Evolutionary conservation across 805 yeast genomes (phyloP).

Genomic region (Pichia californica): DNA sequence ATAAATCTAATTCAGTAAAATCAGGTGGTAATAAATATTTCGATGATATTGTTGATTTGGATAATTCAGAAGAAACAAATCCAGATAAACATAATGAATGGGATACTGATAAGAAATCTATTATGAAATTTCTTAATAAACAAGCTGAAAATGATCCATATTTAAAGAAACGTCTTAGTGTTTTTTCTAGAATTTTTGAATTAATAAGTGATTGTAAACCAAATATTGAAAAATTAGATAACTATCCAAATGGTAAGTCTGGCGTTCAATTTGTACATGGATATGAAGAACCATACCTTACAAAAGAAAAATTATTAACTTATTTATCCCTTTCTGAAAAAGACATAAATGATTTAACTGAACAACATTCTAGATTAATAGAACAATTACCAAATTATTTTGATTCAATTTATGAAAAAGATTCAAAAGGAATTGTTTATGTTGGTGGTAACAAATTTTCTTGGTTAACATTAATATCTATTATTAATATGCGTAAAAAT

Average conservation of each 20-base stretch:
- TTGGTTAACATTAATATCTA: constrained; percentile 59
- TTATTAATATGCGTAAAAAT: constrained; percentile 52
- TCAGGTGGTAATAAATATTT: no score
- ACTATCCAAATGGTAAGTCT: background rate
- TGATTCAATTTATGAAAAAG: constrained; percentile 39
- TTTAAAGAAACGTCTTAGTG: background rate
- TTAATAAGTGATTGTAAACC: constrained; percentile 36
- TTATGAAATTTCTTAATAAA: background rate
- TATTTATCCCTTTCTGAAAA: constrained; percentile 40
- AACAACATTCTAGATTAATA: no score
- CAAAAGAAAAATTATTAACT: constrained; percentile 30
- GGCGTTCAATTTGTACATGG: constrained; percentile 1
- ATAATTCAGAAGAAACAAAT: background rate
- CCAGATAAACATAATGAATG: background rate
- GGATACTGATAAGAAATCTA: background rate
- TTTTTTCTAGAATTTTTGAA: constrained; percentile 6
- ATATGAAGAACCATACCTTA: background rate
- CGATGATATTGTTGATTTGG: background rate
- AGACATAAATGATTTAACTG: constrained; percentile 43
- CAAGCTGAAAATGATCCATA: background rate
- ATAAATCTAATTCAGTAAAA: no score
- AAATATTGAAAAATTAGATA: constrained; percentile 20
- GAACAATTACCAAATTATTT: no score
- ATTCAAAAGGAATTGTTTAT: constrained; percentile 47
- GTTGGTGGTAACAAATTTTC: constrained; percentile 78